Evolutionary conservation across 352 stramenopile species (phyloP), one percentile per base, ranked within the genome.

Genomic region (Phytophthora sp.): DNA sequence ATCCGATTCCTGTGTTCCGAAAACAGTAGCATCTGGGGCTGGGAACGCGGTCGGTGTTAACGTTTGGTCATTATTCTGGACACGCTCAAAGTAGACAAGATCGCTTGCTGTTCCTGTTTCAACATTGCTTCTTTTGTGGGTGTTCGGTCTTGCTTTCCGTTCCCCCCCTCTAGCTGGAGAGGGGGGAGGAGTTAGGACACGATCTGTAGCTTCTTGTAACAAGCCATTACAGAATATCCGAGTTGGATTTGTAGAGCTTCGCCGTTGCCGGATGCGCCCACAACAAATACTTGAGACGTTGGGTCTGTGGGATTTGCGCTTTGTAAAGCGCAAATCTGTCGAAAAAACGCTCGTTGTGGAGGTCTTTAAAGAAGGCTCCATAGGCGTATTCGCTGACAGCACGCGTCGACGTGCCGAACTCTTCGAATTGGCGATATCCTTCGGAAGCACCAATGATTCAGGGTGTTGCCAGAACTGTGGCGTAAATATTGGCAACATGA

Each of bases 211-310:
- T 45, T 11, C 23, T 21, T 45, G 38, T n/a, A 56, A 18, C 55
- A 63, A 18, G 55, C 55, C 23, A 63, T 31, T 16, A 62, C 18
- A 54, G 11, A 31, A 62, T 42, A 20, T 47, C 39, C 7, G 39
- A 47, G 21, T 47, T 47, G n/a, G 20, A 7, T 20, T 47, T 47
- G 39, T 47, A 47, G 8, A 47, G 39, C 8, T 24, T 26, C 8
- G 39, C 39, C 4, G 39, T 47, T 12, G 39, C 18, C 15, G 39
- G 39, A 47, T 47, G 39, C 8, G 39, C 39, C 39, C 39, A 47
- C 39, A 47, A n/a, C n/a, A n/a, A n/a, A 47, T 47, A 47, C 15
- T 47, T 26, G 8, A 47, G 39, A 47, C 39, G 39, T 18, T 47
- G 39, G 6, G 39, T 47, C 8, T 29, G 4, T 6, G 20, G 39